These are phyloP conservation scores for Mrakia gelida DNA, from an alignment of 768 basidiomycete species.

Conservation along the genomic window DNA sequence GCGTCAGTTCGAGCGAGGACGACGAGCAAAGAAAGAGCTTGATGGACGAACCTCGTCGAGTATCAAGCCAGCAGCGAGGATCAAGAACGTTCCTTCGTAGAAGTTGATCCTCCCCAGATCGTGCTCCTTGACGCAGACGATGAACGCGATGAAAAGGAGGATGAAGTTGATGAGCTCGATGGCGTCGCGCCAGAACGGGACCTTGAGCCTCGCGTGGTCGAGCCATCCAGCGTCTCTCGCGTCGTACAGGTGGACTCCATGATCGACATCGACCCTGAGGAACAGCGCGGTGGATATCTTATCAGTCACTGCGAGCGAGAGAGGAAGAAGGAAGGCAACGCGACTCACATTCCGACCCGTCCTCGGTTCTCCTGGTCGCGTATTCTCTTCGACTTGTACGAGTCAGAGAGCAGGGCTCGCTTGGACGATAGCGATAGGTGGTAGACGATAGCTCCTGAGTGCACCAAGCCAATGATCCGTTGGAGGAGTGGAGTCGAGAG, in stretches of 20 bases:
- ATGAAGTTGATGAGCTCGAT: slow-evolving; percentile 26
- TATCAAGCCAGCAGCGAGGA: slow-evolving; percentile 71
- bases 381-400: slow-evolving; percentile 56
- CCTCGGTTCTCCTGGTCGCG: neutral
- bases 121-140: slow-evolving; percentile 51
- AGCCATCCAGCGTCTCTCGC: slow-evolving; percentile 49
- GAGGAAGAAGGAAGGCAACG: neutral
- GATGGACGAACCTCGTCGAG: slow-evolving; percentile 56
- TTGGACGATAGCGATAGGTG: slow-evolving; percentile 41
- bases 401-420: slow-evolving; percentile 79
- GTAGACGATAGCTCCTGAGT: slow-evolving; percentile 55
- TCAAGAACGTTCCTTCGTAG: slow-evolving; percentile 69
- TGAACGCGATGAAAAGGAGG: neutral
- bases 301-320: neutral
- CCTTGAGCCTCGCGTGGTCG: slow-evolving; percentile 46
- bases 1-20: neutral
- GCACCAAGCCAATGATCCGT: slow-evolving; percentile 79
- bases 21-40: too few relatives aligned
- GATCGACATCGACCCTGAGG: neutral
- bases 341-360: neutral
- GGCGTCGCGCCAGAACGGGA: slow-evolving; percentile 22
- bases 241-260: slow-evolving; percentile 36
- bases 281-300: neutral
- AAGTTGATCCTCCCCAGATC: slow-evolving; percentile 53
- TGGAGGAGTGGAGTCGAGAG: slow-evolving; percentile 78